These are phyloP conservation scores for Schizonepeta tenuifolia DNA, from an alignment of 257 asterid species.

Conservation along the genomic window DNA sequence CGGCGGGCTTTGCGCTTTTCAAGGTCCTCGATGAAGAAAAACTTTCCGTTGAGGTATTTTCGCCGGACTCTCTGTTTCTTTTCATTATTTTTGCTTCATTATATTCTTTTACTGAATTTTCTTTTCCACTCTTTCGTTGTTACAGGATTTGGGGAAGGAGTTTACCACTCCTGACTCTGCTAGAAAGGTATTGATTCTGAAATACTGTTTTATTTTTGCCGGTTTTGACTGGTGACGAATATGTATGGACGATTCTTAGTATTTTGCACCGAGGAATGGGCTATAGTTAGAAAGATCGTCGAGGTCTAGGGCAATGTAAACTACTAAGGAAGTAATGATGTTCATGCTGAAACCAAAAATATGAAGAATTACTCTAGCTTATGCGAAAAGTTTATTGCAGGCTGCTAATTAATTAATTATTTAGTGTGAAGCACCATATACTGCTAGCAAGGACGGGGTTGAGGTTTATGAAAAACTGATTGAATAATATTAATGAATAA, in stretches of 20 bases:
- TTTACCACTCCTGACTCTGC: slow-evolving; percentile 73
- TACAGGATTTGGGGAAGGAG: slow-evolving; percentile 79
- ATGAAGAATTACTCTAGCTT: too few species aligned
- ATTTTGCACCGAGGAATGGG: background rate
- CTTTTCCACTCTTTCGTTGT: background rate
- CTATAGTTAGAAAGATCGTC: background rate
- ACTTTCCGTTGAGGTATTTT: slow-evolving; percentile 47
- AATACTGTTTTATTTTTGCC: background rate
- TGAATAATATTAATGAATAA: background rate
- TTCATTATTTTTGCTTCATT: background rate
- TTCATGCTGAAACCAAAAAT: too few species aligned
- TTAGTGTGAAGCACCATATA: background rate
- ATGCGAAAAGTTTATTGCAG: background rate
- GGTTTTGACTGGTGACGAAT: background rate
- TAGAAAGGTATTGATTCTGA: slow-evolving; percentile 52
- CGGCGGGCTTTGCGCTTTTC: slow-evolving; percentile 50
- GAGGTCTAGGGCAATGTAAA: too few species aligned
- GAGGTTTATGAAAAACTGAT: background rate
- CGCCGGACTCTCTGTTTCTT: background rate
- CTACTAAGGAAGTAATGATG: background rate
- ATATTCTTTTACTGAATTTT: background rate
- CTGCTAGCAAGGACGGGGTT: background rate
- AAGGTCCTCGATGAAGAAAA: slow-evolving; percentile 54
- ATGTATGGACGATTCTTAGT: background rate
- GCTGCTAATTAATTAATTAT: background rate